Percentiles rank a stretch among this genome's conserved stretches.
Evolutionary conservation across 2,329 filamentous ascomycete genomes (phyloP).

Genomic region (Penicillium sp.): DNA sequence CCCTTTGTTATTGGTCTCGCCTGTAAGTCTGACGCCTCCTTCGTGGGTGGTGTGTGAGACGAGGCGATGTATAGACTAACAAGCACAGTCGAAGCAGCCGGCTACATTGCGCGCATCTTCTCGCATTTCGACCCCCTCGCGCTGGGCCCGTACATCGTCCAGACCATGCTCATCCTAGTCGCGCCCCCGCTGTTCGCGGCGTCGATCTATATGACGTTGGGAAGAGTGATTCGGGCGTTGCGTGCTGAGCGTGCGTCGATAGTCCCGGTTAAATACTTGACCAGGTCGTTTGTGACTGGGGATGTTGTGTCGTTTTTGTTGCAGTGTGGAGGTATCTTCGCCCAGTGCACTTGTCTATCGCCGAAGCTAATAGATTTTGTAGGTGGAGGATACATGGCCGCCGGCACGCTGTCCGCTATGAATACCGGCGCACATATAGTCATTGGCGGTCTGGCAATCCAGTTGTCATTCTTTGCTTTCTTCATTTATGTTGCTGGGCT

Average conservation of each 20-base stretch:
- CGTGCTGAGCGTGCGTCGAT: constrained; percentile 25
- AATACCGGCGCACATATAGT: constrained; percentile 20
- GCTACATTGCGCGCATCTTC: constrained; percentile 24
- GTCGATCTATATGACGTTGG: constrained; percentile 31
- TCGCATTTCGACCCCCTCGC: constrained; percentile 23
- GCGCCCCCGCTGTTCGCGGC: constrained; percentile 36
- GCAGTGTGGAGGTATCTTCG: constrained; percentile 25
- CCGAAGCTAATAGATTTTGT: constrained; percentile 25
- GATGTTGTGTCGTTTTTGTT: constrained; percentile 31
- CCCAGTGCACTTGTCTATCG: constrained; percentile 22
- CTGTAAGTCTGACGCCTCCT: no score
- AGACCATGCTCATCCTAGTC: constrained; percentile 29
- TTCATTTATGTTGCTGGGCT: constrained; percentile 24
- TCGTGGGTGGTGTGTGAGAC: no score
- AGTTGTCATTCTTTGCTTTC: constrained; percentile 28
- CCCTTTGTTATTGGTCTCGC: no score
- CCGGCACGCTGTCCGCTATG: neutral
- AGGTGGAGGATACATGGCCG: constrained; percentile 22
- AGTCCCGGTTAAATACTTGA: constrained; percentile 26
- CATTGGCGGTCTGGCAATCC: constrained; percentile 28
- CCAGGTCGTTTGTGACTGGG: constrained; percentile 29
- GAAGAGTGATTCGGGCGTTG: constrained; percentile 26
- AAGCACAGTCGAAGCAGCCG: constrained; percentile 20
- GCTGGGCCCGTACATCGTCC: constrained; percentile 25
- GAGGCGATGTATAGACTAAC: no score